phyloP scores from a whole-genome alignment of 768 basidiomycete species.

The Psilocybe azurescens region DNA sequence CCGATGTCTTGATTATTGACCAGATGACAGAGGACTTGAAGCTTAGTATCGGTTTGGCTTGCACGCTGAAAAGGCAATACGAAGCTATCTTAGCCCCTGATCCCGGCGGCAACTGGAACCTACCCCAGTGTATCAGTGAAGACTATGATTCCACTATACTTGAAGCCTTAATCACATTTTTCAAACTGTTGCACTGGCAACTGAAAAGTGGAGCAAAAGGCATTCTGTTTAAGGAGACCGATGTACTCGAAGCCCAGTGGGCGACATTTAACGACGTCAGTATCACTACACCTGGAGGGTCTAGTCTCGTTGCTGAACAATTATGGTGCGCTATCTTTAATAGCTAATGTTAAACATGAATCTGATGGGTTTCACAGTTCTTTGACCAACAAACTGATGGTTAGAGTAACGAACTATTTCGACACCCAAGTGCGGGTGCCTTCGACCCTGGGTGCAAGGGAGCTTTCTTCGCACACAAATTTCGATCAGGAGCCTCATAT shows the following conservation, averaged over 20 bases:
- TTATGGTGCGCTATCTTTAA: conserved; percentile 69
- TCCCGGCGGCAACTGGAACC: conserved; percentile 85
- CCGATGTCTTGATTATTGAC: conserved; percentile 89
- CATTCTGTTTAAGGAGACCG: conserved; percentile 97
- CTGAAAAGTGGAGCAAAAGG: conserved; percentile 91
- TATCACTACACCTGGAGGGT: conserved; percentile 85
- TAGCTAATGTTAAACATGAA: neutral
- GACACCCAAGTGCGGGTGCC: conserved; percentile 91
- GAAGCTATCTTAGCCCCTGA: conserved; percentile 90
- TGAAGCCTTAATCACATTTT: conserved; percentile 87
- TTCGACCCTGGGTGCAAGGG: conserved; percentile 41
- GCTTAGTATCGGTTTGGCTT: conserved; percentile 88
- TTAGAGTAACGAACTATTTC: conserved; percentile 92
- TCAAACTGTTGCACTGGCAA: conserved; percentile 94
- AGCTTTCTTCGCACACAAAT: conserved; percentile 10
- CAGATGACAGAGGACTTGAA: conserved; percentile 94
- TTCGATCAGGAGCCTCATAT: conserved; percentile 15
- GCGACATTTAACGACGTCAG: conserved; percentile 95
- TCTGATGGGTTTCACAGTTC: conserved; percentile 58
- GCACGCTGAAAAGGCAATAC: conserved; percentile 94
- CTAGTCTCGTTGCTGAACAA: conserved; percentile 91
- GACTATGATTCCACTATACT: conserved; percentile 92
- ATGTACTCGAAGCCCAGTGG: conserved; percentile 95
- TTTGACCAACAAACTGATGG: conserved; percentile 90
- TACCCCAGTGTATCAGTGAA: conserved; percentile 86